Evolutionary conservation across 495 filamentous ascomycete genomes (phyloP).

Genomic region (Glutinoglossum americanum): DNA sequence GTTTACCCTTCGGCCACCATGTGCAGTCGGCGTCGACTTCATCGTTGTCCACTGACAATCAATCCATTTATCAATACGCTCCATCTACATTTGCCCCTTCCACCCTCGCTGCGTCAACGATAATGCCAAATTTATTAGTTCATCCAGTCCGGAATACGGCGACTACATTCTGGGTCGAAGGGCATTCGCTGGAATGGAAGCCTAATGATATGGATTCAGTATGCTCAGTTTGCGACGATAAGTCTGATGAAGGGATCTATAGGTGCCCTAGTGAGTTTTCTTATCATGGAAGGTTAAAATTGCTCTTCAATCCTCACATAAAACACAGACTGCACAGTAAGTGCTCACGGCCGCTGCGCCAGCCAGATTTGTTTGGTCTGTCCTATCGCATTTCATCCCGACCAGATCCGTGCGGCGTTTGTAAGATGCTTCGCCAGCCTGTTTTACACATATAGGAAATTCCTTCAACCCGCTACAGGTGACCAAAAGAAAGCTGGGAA

Average conservation of each 20-base stretch:
- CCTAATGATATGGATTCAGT: conserved; percentile 41
- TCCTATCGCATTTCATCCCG: conserved; percentile 70
- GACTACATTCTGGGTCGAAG: conserved; percentile 77
- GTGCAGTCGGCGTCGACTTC: conserved; percentile 65
- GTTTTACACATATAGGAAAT: conserved; percentile 88
- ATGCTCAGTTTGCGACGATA: conserved; percentile 80
- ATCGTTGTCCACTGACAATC: conserved; percentile 51
- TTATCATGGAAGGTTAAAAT: not conserved
- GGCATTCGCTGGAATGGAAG: conserved; percentile 68
- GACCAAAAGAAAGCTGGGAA: conserved; percentile 76
- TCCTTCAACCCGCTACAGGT: conserved; percentile 45
- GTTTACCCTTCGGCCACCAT: conserved; percentile 66
- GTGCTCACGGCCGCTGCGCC: conserved; percentile 62
- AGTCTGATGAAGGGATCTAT: conserved; percentile 75
- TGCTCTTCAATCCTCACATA: not conserved
- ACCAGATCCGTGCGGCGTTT: conserved; percentile 81
- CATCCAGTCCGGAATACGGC: conserved; percentile 76
- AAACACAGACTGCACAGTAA: conserved; percentile 40
- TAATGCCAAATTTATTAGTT: conserved; percentile 77
- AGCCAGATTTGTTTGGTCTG: conserved; percentile 69
- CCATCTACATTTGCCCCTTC: conserved; percentile 92
- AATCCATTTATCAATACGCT: conserved; percentile 64
- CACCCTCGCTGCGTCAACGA: conserved; percentile 91
- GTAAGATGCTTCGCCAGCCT: conserved; percentile 85
- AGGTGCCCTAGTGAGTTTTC: conserved; percentile 32